Evolutionary conservation across 1,284 basidiomycete species (phyloP).

Genomic region (Trametes polyzona): DNA sequence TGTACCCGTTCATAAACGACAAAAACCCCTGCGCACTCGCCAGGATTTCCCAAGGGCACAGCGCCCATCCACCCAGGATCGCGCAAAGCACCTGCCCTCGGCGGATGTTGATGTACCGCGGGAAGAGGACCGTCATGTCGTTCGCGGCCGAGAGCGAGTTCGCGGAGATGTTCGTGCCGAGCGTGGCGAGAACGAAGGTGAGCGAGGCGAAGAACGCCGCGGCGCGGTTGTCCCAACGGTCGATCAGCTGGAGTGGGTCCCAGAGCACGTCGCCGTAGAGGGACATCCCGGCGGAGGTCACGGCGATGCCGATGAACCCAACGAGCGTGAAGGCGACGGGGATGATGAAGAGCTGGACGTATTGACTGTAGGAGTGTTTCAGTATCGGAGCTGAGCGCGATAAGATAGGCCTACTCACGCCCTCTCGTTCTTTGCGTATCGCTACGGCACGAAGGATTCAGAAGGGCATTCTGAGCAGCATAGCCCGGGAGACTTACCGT

Average conservation of each 20-base stretch:
- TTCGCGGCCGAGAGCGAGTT: conserved; percentile 81
- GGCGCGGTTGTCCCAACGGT: conserved; percentile 75
- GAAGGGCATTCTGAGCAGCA: not conserved
- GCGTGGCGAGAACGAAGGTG: conserved; percentile 66
- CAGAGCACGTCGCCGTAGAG: conserved; percentile 63
- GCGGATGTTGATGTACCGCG: conserved; percentile 74
- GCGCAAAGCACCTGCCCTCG: conserved; percentile 78
- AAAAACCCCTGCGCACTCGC: conserved; percentile 54
- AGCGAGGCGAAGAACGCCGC: conserved; percentile 80
- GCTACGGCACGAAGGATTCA: conserved; percentile 36
- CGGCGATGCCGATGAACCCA: conserved; percentile 63
- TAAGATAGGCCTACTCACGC: conserved; percentile 43
- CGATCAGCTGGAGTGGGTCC: conserved; percentile 57
- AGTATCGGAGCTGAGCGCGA: not conserved
- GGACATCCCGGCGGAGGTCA: conserved; percentile 65
- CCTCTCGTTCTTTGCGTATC: conserved; percentile 64
- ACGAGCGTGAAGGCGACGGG: conserved; percentile 68
- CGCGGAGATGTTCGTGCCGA: conserved; percentile 78
- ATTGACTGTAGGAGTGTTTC: conserved; percentile 50
- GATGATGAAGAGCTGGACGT: conserved; percentile 71
- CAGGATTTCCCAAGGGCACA: conserved; percentile 59
- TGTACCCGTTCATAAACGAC: conserved; percentile 69
- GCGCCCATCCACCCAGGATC: conserved; percentile 67
- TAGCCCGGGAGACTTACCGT: conserved; percentile 45
- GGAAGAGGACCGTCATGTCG: conserved; percentile 72